These are phyloP conservation scores for Clathrus columnatus DNA, from an alignment of 768 basidiomycete species.

Conservation along the genomic window DNA sequence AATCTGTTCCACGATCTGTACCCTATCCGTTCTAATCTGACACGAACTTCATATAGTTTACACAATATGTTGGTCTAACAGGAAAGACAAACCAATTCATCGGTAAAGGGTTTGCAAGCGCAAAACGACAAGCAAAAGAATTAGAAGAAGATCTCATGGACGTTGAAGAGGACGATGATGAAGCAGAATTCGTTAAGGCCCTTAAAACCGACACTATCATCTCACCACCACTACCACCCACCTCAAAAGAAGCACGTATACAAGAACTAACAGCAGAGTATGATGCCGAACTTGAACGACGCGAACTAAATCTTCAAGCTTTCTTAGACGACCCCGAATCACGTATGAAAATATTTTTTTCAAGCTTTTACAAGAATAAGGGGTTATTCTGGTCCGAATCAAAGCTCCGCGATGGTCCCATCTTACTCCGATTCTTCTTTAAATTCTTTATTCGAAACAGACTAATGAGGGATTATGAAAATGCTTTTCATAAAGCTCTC, in stretches of 20 bases:
- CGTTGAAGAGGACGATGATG: conserved; percentile 28
- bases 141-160: conserved; percentile 14
- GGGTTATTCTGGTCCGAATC: conserved; percentile 59
- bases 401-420: conserved; percentile 43
- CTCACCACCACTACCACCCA: not conserved
- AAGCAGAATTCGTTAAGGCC: conserved; percentile 28
- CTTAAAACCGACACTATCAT: conserved; percentile 10
- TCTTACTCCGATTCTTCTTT: conserved; percentile 51
- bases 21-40: not conserved
- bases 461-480: conserved; percentile 46
- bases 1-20: conserved; percentile 10
- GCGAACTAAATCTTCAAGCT: conserved; percentile 24
- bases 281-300: conserved; percentile 17
- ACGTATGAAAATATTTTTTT: conserved; percentile 55
- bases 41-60: conserved; percentile 37
- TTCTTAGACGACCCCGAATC: conserved; percentile 60
- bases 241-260: conserved; percentile 1
- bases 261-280: conserved; percentile 14
- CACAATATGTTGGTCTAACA: conserved; percentile 51
- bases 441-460: conserved; percentile 49
- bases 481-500: conserved; percentile 38
- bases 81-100: conserved; percentile 26
- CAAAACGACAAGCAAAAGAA: not conserved
- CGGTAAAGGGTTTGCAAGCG: not conserved
- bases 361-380: conserved; percentile 56